phyloP scores from a whole-genome alignment of 352 stramenopile species.

The Pythium vanterpoolii region DNA sequence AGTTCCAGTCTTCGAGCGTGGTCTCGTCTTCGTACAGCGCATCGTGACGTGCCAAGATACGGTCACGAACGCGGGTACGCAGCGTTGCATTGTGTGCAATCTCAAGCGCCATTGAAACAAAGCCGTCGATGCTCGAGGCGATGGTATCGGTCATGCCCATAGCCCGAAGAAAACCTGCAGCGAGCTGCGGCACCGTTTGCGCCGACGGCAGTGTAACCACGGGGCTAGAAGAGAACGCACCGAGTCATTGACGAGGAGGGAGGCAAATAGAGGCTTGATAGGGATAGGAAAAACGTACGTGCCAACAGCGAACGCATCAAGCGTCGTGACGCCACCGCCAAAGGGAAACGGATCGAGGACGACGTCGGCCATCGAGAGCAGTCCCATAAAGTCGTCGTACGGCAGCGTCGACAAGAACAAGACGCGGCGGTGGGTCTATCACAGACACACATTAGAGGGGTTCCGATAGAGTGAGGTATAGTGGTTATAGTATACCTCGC shows the following conservation, averaged over 20 bases:
- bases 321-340: constrained; percentile 77
- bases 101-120: constrained; percentile 30
- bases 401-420: constrained; percentile 62
- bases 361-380: constrained; percentile 60
- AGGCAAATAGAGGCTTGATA: background rate
- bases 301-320: constrained; percentile 76
- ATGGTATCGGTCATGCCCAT: constrained; percentile 51
- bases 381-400: constrained; percentile 48
- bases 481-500: constrained; percentile 17
- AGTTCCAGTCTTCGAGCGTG: constrained; percentile 33
- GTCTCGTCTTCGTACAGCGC: constrained; percentile 26
- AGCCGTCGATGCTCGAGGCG: constrained; percentile 34
- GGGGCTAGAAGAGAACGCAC: constrained; percentile 27
- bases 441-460: background rate
- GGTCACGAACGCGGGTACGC: constrained; percentile 6
- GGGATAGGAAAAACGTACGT: constrained; percentile 36
- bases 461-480: background rate
- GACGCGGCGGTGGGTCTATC: constrained; percentile 32
- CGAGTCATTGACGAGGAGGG: background rate
- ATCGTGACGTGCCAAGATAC: constrained; percentile 16
- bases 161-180: constrained; percentile 55
- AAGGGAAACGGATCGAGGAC: constrained; percentile 84
- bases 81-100: constrained; percentile 28
- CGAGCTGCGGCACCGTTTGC: constrained; percentile 54
- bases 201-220: constrained; percentile 52